Percentiles rank a stretch among this genome's conserved stretches.
phyloP scores from a whole-genome alignment of 1,139 yeast genomes.

The Chernovozyma aurita region DNA sequence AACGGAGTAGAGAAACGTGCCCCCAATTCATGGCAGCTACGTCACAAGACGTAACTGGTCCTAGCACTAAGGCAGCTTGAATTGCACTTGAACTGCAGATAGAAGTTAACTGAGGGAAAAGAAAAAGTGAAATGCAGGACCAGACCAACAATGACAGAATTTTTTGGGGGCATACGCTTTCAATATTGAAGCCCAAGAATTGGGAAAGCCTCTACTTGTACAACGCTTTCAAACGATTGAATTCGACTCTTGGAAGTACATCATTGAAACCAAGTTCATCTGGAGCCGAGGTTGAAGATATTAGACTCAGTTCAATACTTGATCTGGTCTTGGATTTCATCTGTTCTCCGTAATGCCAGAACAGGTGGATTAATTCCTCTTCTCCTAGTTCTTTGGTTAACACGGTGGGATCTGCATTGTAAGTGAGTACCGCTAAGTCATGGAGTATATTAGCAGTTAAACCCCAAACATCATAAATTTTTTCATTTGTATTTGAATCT shows the following conservation, averaged over 20 bases:
- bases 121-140: too few species aligned
- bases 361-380: slow-evolving; percentile 59
- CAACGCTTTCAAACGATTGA: slow-evolving; percentile 33
- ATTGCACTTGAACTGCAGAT: too few species aligned
- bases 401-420: slow-evolving; percentile 13
- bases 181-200: too few species aligned
- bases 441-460: slow-evolving; percentile 81
- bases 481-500: slow-evolving; percentile 34
- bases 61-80: too few species aligned
- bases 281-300: slow-evolving; percentile 25
- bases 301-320: slow-evolving; percentile 31
- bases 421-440: slow-evolving; percentile 65
- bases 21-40: too few species aligned
- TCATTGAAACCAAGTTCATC: slow-evolving; percentile 46
- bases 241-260: slow-evolving; percentile 44
- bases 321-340: slow-evolving; percentile 34
- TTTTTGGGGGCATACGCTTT: too few species aligned
- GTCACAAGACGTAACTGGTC: too few species aligned
- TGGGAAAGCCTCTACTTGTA: too few species aligned
- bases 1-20: too few species aligned
- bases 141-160: too few species aligned
- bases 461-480: slow-evolving; percentile 80
- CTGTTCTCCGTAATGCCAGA: slow-evolving; percentile 48
- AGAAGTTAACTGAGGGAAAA: too few species aligned
- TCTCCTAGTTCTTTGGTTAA: slow-evolving; percentile 41